Base-by-base conservation (phyloP, 1,284 basidiomycete species). In the Cutaneotrichosporon sp. region DNA sequence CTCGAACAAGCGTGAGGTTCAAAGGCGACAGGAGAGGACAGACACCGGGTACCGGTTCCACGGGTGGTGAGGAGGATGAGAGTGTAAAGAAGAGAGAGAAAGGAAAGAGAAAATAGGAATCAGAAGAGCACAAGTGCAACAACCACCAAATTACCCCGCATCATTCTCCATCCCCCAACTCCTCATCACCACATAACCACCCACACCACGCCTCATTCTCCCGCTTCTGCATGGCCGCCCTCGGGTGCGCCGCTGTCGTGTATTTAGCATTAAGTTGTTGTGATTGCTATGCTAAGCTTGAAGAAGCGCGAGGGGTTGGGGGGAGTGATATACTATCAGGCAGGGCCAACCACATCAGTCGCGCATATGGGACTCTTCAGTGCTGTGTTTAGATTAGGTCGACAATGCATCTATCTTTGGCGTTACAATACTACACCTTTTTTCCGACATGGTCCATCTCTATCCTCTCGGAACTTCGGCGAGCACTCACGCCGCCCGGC, bases 11-110 rank as follows among this genome's bases (percentile, higher is more conserved):
- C 63, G 67, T 32, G 72, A 74, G 60, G 60, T 74, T 47, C 67
- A 65, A 9, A 68, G 67, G 57, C 56, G 73, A 31, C 65, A 64
- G 51, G 69, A 72, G 49, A 63, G 64, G 14, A 70, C 68, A 31
- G 74, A 78, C 63, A 74, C 72, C 18, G 72, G 74, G 62, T 79
- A 78, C 68, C 64, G 78, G 22, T 62, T 64, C 21, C 78, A 79
- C 67, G 78, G 78, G 21, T 79, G 78, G 78, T 79, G 38, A 42
- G 40, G 51, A 16, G 31, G 9, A 52, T 26, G 22, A 32, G 26
- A 5, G 14, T n/a, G 31, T 3, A 18, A 38, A 51, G 47, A 38
- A 32, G 30, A 60, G 51, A 22, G 30, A 22, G 21, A 14, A 7
- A 34, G 47, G 26, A 26, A 26, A 1, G 26, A 26, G 26, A 26